A percentile compares a stretch with the other conserved stretches of the same genome.
phyloP scores from a whole-genome alignment of 2,329 filamentous ascomycete genomes.

The Chaetomium strumarium region DNA sequence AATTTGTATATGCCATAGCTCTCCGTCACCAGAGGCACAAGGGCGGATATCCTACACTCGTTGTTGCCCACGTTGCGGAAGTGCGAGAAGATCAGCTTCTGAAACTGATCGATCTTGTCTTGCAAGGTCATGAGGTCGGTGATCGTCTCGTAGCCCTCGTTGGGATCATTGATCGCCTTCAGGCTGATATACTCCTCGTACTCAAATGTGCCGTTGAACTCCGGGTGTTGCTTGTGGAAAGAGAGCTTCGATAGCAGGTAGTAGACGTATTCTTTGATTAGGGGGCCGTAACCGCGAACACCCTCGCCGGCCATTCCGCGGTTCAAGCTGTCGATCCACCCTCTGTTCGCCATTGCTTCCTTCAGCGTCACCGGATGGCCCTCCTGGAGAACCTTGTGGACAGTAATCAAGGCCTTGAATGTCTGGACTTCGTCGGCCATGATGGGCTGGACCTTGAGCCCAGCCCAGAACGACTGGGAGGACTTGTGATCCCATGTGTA shows the following conservation, averaged over 20 bases:
- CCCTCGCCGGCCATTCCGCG: slow-evolving; percentile 78
- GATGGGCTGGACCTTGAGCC: slow-evolving; percentile 99
- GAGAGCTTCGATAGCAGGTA: slow-evolving; percentile 89
- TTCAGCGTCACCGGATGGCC: slow-evolving; percentile 82
- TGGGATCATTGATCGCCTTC: slow-evolving; percentile 97
- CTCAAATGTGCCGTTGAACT: slow-evolving; percentile 98
- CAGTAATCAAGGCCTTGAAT: slow-evolving; percentile 94
- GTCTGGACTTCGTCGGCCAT: slow-evolving; percentile 97
- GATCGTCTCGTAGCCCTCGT: slow-evolving; percentile 96
- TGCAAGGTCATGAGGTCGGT: slow-evolving; percentile 93
- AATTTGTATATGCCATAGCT: slow-evolving; percentile 99
- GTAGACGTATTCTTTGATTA: slow-evolving; percentile 96
- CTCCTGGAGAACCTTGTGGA: slow-evolving; percentile 96
- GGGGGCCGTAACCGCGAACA: slow-evolving; percentile 79
- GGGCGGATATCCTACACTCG: slow-evolving; percentile 88
- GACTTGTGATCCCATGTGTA: slow-evolving; percentile 99
- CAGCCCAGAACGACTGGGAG: slow-evolving; percentile 90
- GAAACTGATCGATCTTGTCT: slow-evolving; percentile 97
- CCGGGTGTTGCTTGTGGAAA: slow-evolving; percentile 95
- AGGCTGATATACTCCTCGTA: slow-evolving; percentile 98
- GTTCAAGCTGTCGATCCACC: slow-evolving; percentile 89
- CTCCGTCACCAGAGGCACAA: slow-evolving; percentile 91
- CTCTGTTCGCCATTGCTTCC: slow-evolving; percentile 81
- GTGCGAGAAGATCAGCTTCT: slow-evolving; percentile 96
- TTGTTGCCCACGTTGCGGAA: slow-evolving; percentile 90